A percentile compares a stretch with the other conserved stretches of the same genome.
phyloP scores from a whole-genome alignment of 2,329 filamentous ascomycete species.

The Incumbomyces delicatus region DNA sequence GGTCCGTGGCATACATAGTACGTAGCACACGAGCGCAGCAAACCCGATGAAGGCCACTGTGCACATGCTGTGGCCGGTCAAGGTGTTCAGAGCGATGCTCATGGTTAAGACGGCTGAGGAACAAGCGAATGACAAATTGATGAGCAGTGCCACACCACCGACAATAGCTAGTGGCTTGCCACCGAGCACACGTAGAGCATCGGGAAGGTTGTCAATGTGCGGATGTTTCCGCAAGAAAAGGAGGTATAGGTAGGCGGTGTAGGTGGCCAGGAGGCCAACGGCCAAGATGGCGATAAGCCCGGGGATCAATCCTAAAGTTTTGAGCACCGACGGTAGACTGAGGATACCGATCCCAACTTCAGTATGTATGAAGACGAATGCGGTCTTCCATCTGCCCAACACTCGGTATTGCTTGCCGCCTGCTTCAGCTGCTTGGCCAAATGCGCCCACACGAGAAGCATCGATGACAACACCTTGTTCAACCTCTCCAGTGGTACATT shows the following conservation, averaged over 20 bases:
- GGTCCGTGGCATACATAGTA: conserved; percentile 46
- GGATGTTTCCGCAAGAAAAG: conserved; percentile 43
- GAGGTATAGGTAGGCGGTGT: conserved; percentile 43
- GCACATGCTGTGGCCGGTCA: conserved; percentile 46
- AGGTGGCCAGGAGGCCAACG: conserved; percentile 39
- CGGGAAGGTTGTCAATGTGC: conserved; percentile 49
- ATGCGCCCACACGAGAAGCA: conserved; percentile 3
- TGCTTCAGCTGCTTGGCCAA: conserved; percentile 3
- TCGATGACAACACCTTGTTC: conserved; percentile 3
- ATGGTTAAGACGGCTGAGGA: conserved; percentile 55
- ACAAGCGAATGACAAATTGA: conserved; percentile 53
- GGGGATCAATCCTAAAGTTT: conserved; percentile 37
- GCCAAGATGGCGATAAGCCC: conserved; percentile 39
- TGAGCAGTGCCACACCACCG: conserved; percentile 44
- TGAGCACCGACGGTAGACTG: conserved; percentile 36
- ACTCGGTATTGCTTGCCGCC: conserved; percentile 9
- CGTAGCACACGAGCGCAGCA: conserved; percentile 42
- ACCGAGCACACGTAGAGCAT: conserved; percentile 48
- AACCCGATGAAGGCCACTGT: conserved; percentile 46
- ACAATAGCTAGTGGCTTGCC: conserved; percentile 48
- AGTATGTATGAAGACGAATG: conserved; percentile 26
- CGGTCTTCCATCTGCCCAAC: conserved; percentile 8
- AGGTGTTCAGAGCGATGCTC: conserved; percentile 49
- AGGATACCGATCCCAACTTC: conserved; percentile 33
- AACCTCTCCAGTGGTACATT: neutral